A percentile compares a stretch with the other conserved stretches of the same genome.
Conservation (phyloP, 2,329 filamentous ascomycete species). For the Pseudopyricularia cyperi region DNA sequence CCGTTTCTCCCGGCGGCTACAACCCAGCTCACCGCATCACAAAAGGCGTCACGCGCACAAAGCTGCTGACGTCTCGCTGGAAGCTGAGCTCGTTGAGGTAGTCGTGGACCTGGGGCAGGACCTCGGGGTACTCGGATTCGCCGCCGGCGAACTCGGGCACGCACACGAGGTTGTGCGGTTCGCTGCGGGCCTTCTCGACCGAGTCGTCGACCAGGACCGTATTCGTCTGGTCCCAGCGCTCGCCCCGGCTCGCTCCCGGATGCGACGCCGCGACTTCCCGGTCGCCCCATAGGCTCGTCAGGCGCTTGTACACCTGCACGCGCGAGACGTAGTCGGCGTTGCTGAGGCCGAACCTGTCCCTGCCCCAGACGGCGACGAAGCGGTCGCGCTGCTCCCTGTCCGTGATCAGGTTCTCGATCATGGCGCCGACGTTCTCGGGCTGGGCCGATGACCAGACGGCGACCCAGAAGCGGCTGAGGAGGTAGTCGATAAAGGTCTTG, state of each 20-base stretch:
- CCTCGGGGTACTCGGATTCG: constrained; percentile 21
- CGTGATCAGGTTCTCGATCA: constrained; percentile 54
- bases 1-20: not conserved
- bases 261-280: constrained; percentile 26
- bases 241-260: constrained; percentile 23
- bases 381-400: constrained; percentile 9
- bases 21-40: constrained; percentile 15
- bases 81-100: constrained; percentile 42
- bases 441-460: constrained; percentile 87
- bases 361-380: constrained; percentile 63
- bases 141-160: constrained; percentile 62
- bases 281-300: constrained; percentile 58
- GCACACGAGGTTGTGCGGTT: constrained; percentile 72
- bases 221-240: constrained; percentile 65
- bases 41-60: constrained; percentile 40
- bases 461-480: constrained; percentile 62
- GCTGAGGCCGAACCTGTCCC: constrained; percentile 62
- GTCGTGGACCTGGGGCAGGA: constrained; percentile 47
- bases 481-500: constrained; percentile 55
- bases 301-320: constrained; percentile 81
- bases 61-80: constrained; percentile 49
- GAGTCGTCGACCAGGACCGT: constrained; percentile 87
- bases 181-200: constrained; percentile 61
- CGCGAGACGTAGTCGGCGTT: constrained; percentile 50
- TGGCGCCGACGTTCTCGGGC: constrained; percentile 54